Evolutionary conservation across 495 filamentous ascomycete genomes (phyloP).

Genomic region (Podospora pseudocomata): DNA sequence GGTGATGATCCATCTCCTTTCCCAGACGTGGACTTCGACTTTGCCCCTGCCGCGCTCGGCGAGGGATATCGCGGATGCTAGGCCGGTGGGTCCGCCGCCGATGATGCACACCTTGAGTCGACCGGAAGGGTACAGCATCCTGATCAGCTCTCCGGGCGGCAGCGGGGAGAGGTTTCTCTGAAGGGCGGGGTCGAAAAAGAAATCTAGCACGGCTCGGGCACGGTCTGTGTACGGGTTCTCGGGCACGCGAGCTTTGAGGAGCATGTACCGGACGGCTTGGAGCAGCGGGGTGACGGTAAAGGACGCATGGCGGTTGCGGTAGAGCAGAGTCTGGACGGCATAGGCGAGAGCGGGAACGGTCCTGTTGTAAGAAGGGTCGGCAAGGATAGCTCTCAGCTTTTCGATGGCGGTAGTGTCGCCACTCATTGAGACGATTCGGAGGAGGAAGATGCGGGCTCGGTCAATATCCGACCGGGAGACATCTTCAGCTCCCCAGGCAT

Average conservation of each 20-base stretch:
- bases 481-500: constrained; percentile 30
- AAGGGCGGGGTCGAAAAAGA: constrained; percentile 40
- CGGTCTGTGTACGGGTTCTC: constrained; percentile 24
- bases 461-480: constrained; percentile 27
- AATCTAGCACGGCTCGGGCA: constrained; percentile 31
- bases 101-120: constrained; percentile 33
- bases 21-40: constrained; percentile 37
- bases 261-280: constrained; percentile 37
- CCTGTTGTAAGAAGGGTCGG: constrained; percentile 18
- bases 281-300: constrained; percentile 33
- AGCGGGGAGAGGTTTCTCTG: constrained; percentile 30
- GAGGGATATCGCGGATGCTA: constrained; percentile 37
- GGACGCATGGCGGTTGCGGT: constrained; percentile 30
- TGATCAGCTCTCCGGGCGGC: constrained; percentile 26
- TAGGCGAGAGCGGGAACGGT: constrained; percentile 27
- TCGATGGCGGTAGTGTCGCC: constrained; percentile 21
- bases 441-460: constrained; percentile 32
- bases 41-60: constrained; percentile 34
- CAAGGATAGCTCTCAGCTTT: constrained; percentile 27
- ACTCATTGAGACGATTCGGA: constrained; percentile 30
- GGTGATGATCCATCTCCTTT: constrained; percentile 29
- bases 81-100: constrained; percentile 35
- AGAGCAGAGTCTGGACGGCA: constrained; percentile 31
- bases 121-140: constrained; percentile 32
- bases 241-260: constrained; percentile 33